Base-by-base conservation (phyloP, 139 green algal genomes). In the Chlorella sp. region DNA sequence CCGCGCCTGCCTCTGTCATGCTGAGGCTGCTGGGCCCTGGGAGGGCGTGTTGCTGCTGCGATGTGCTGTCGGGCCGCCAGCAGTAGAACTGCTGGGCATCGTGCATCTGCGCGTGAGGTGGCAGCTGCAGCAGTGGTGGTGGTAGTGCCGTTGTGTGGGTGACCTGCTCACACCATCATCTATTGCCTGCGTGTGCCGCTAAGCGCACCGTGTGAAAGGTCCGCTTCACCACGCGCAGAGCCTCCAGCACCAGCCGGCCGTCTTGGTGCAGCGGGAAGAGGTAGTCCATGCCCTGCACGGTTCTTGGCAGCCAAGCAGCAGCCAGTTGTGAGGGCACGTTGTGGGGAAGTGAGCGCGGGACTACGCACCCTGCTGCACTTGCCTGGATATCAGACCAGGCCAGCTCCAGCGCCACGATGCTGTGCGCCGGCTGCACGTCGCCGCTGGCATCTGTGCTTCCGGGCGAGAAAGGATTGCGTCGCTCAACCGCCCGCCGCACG, bases 171-270 rank as follows among this genome's bases (percentile, higher is more conserved):
- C n/a, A n/a, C n/a, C n/a, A n/a, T n/a, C n/a, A n/a, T n/a, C n/a
- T n/a, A n/a, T n/a, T n/a, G n/a, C n/a, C n/a, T n/a, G n/a, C n/a
- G n/a, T n/a, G n/a, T n/a, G n/a, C n/a, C n/a, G n/a, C n/a, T n/a
- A n/a, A n/a, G n/a, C 69, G 23, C 62, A 92, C 81, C 71, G 77
- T 81, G 20, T 63, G 35, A 34, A 93, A 93, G 35, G 81, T 77
- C 23, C 88, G 78, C 70, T 93, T 93, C 29, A 74, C 71, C 23
- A 88, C 62, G 29, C 62, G 24, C 26, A 49, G 27, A 2, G 77
- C 72, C 66, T 93, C 88, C 35, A 93, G 72, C 30, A 89, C 85
- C 22, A 93, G 59, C n/a, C 83, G 70, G 14, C 79, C 88, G 67
- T 88, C 79, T 30, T 81, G 59, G 29, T 80, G 79, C 20, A 93